Percentiles rank a stretch among this genome's conserved stretches.
These are phyloP conservation scores for Wallacemonas collosoma DNA, from an alignment of 208 protist species.

Conservation along the genomic window DNA sequence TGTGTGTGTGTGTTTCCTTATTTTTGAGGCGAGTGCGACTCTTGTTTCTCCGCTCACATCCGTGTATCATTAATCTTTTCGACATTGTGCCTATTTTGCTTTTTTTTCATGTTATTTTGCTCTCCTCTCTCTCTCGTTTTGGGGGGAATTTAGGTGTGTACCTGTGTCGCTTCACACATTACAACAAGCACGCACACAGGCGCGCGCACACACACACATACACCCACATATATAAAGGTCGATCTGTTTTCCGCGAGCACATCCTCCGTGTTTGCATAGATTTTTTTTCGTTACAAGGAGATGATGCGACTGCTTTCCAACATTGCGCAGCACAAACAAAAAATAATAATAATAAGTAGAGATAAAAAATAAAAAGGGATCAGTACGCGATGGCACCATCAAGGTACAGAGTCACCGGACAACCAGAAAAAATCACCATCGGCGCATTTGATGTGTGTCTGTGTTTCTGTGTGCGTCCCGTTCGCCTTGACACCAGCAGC, in stretches of 20 bases:
- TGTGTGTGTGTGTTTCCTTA: too few species aligned
- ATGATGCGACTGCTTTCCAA: too few species aligned
- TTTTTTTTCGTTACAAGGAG: too few species aligned
- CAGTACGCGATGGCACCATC: too few species aligned
- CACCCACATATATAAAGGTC: neutral
- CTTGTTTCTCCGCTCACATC: neutral
- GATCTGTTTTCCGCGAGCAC: too few species aligned
- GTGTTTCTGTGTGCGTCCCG: too few species aligned
- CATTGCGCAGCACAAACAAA: neutral
- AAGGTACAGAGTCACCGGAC: too few species aligned
- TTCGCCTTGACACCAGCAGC: too few species aligned
- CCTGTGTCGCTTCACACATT: too few species aligned
- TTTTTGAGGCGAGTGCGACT: neutral
- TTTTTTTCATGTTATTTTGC: slow-evolving; percentile 20
- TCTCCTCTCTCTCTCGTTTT: slow-evolving; percentile 14
- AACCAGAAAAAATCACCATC: neutral
- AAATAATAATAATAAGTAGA: neutral
- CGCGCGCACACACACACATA: neutral
- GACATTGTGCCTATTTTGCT: neutral
- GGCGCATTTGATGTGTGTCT: neutral
- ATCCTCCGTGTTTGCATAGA: too few species aligned
- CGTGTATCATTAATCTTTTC: neutral
- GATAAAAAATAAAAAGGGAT: neutral
- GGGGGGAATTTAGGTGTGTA: too few species aligned
- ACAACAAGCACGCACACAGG: too few species aligned